Percentiles rank a stretch among this genome's conserved stretches.
phyloP scores from a whole-genome alignment of 2,329 filamentous ascomycete species.

The Paraphoma sp. region DNA sequence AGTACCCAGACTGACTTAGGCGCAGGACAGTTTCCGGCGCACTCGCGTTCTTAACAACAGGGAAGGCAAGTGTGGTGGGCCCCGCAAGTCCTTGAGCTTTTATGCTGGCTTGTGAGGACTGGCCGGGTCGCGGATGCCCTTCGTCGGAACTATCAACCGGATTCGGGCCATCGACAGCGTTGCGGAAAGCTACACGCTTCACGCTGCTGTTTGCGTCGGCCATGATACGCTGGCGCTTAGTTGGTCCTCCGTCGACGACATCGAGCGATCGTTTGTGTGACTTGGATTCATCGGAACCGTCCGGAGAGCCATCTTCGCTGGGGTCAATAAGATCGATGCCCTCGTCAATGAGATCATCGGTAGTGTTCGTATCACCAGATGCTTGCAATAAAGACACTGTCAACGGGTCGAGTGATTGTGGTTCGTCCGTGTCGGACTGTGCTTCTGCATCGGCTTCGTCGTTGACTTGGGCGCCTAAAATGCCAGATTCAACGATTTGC shows the following conservation, averaged over 20 bases:
- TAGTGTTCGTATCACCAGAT: slow-evolving; percentile 3
- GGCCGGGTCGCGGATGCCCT: slow-evolving; percentile 20
- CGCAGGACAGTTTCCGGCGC: slow-evolving; percentile 68
- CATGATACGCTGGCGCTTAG: slow-evolving; percentile 22
- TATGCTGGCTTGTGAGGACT: slow-evolving; percentile 49
- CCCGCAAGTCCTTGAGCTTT: slow-evolving; percentile 46
- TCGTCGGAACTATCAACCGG: slow-evolving; percentile 8
- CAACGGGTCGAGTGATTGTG: slow-evolving; percentile 37
- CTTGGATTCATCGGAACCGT: slow-evolving; percentile 3
- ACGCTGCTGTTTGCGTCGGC: slow-evolving; percentile 9
- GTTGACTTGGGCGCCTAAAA: slow-evolving; percentile 27
- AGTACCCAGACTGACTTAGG: slow-evolving; percentile 70
- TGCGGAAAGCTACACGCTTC: slow-evolving; percentile 17
- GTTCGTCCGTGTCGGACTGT: slow-evolving; percentile 26
- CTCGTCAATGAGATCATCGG: slow-evolving; percentile 24
- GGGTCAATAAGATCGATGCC: slow-evolving; percentile 25
- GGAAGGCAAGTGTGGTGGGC: slow-evolving; percentile 66
- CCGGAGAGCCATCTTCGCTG: slow-evolving; percentile 14
- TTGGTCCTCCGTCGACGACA: slow-evolving; percentile 8
- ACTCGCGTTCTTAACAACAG: slow-evolving; percentile 78
- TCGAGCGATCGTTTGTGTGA: slow-evolving; percentile 29
- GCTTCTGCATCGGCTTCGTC: slow-evolving; percentile 28
- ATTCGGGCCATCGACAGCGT: slow-evolving; percentile 4
- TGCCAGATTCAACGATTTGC: slow-evolving; percentile 5
- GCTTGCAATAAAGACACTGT: slow-evolving; percentile 31